Percentiles rank a stretch among this genome's conserved stretches.
Conservation (phyloP, 495 filamentous ascomycete species). For the Penicillium canariense region DNA sequence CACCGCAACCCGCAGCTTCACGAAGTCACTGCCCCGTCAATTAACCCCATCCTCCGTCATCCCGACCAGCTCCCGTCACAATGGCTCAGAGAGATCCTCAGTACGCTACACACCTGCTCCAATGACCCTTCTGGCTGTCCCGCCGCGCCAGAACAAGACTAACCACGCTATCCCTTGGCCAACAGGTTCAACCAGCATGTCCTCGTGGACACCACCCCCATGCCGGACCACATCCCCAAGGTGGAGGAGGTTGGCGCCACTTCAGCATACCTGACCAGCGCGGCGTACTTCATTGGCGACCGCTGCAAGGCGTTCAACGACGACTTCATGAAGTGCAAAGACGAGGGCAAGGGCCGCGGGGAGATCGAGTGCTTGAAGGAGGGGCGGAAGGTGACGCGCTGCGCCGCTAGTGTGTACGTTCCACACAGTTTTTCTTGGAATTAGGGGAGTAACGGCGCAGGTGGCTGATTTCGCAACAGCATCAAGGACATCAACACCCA, state of each 20-base stretch:
- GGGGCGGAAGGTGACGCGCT: constrained; percentile 92
- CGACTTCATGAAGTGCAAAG: constrained; percentile 99
- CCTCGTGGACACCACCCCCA: constrained; percentile 93
- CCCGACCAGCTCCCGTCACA: constrained; percentile 29
- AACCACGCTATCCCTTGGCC: constrained; percentile 24
- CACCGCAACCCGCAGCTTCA: constrained; percentile 31
- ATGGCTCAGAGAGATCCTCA: constrained; percentile 52
- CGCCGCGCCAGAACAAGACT: constrained; percentile 14
- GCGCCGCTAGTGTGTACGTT: constrained; percentile 92
- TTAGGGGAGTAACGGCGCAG: neutral
- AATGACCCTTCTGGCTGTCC: neutral
- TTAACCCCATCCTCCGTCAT: constrained; percentile 17
- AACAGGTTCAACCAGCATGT: constrained; percentile 86
- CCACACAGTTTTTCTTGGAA: neutral
- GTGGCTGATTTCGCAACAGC: constrained; percentile 39
- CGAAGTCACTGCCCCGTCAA: constrained; percentile 23
- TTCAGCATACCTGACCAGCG: constrained; percentile 86
- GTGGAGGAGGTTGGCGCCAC: constrained; percentile 89
- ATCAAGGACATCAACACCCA: constrained; percentile 94
- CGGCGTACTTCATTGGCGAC: constrained; percentile 96
- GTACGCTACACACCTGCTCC: constrained; percentile 27
- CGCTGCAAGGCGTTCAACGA: constrained; percentile 95
- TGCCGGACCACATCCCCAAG: constrained; percentile 84
- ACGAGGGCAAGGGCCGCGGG: constrained; percentile 77
- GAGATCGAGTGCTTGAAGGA: constrained; percentile 95